Base-by-base conservation (phyloP, 768 basidiomycete species). In the Phanerodontia chrysosporium region DNA sequence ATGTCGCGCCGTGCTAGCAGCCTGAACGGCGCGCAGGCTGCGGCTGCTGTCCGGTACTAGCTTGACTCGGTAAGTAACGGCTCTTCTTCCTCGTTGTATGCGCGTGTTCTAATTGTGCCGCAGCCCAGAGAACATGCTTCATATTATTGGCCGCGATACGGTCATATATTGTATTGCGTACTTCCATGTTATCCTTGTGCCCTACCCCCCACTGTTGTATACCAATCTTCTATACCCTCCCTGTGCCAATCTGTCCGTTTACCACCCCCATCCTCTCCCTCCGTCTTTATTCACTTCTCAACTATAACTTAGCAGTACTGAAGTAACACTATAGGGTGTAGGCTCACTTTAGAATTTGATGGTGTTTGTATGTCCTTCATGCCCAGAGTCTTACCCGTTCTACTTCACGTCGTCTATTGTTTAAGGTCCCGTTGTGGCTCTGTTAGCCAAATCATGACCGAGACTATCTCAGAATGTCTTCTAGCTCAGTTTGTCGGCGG, bases 1-100 rank as follows among this genome's bases (percentile, higher is more conserved):
- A 60, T 49, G 42, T 64, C 63, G 32, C 55, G 62, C 32, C 62
- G 70, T 28, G 65, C 58, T 36, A 71, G 70, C 59, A 68, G 67
- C 56, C 58, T 67, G 42, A 42, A 65, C 45, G 55, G 49, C 16
- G 21, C 54, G 49, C 46, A 35, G 59, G 29, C 49, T 10, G 49
- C 46, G 46, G 49, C 49, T 30, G 18, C 49, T 30, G 18, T 18
- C 14, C 4, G 49, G 14, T 32, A 30, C 22, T 30, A 16, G 16
- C 16, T 7, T 3, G 30, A 27, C 10, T 18, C 30, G 16, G 14
- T 21, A 16, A 29, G 27, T 22, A 27, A 28, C 25, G 48, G 3
- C 27, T 24, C 46, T 28, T 8, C 30, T 30, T 18, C 30, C 28
- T 16, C 49, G 28, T 18, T 22, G 24, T 12, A 2, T 28, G 49